Percentiles rank a stretch among this genome's conserved stretches.
phyloP scores from a whole-genome alignment of 768 basidiomycete genomes.

The Suillus ampliporus region DNA sequence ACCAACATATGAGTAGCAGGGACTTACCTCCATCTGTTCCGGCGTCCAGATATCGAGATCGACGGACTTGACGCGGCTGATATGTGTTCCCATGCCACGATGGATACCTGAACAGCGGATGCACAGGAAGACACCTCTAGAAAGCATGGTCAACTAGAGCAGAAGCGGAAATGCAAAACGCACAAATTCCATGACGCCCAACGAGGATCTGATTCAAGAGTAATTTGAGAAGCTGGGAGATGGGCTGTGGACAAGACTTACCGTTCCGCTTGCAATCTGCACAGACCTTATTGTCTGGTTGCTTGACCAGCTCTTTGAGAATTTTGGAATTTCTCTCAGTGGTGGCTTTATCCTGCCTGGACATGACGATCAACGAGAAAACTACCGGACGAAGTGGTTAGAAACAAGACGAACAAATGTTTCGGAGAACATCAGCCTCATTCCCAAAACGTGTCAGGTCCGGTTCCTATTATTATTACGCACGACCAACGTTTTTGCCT shows the following conservation, averaged over 20 bases:
- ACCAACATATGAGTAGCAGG: neutral
- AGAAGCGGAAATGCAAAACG: slow-evolving; percentile 28
- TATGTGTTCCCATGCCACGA: slow-evolving; percentile 97
- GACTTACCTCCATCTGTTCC: slow-evolving; percentile 90
- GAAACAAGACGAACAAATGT: slow-evolving; percentile 6
- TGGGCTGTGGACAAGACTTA: slow-evolving; percentile 40
- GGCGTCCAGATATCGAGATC: slow-evolving; percentile 98
- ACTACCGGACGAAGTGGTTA: slow-evolving; percentile 2
- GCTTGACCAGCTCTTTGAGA: slow-evolving; percentile 86
- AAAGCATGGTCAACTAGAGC: slow-evolving; percentile 1
- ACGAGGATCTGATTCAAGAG: slow-evolving; percentile 73
- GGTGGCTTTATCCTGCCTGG: slow-evolving; percentile 81
- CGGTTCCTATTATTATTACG: slow-evolving; percentile 10
- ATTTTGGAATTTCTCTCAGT: slow-evolving; percentile 79
- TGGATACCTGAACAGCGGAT: slow-evolving; percentile 98
- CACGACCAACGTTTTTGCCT: slow-evolving; percentile 4
- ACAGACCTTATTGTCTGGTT: slow-evolving; percentile 91
- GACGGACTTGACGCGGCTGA: slow-evolving; percentile 95
- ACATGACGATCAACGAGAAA: slow-evolving; percentile 34
- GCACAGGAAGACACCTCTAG: slow-evolving; percentile 90
- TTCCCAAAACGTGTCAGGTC: slow-evolving; percentile 13
- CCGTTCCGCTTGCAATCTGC: slow-evolving; percentile 98
- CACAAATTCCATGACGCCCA: slow-evolving; percentile 99
- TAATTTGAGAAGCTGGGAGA: slow-evolving; percentile 1
- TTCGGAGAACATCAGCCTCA: slow-evolving; percentile 12